Conservation (phyloP, 495 filamentous ascomycete genomes). For the Amniculicola lignicola region DNA sequence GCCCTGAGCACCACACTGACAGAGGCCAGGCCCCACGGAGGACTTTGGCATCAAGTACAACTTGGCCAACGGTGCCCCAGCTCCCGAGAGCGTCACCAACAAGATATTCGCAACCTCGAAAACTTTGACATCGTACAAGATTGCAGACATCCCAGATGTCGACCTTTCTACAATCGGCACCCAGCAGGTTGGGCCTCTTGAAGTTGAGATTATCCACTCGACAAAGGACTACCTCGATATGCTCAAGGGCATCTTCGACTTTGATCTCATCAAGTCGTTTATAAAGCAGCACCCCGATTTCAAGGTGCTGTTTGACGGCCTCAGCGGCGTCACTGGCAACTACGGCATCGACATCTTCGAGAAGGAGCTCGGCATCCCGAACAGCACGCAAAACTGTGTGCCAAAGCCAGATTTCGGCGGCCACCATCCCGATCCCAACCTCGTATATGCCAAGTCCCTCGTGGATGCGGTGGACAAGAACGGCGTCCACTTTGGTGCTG, state of each 20-base stretch:
- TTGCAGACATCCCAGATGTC: slow-evolving; percentile 78
- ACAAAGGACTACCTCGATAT: slow-evolving; percentile 87
- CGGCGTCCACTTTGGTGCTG: slow-evolving; percentile 90
- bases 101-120: slow-evolving; percentile 93
- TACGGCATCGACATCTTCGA: slow-evolving; percentile 95
- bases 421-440: slow-evolving; percentile 95
- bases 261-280: slow-evolving; percentile 90
- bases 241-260: slow-evolving; percentile 98
- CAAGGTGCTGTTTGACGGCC: slow-evolving; percentile 93
- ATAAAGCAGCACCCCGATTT: slow-evolving; percentile 81
- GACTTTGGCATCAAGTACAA: slow-evolving; percentile 99
- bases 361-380: slow-evolving; percentile 78
- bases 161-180: slow-evolving; percentile 81
- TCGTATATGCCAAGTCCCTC: slow-evolving; percentile 95
- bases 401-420: slow-evolving; percentile 93
- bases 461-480: slow-evolving; percentile 91
- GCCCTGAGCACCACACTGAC: neutral
- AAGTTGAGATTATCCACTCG: slow-evolving; percentile 93
- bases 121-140: slow-evolving; percentile 84
- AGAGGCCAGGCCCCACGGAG: slow-evolving; percentile 69
- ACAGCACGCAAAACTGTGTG: slow-evolving; percentile 88
- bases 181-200: slow-evolving; percentile 75
- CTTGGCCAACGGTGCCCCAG: slow-evolving; percentile 88
- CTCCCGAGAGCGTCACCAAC: slow-evolving; percentile 93
- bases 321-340: slow-evolving; percentile 90